Percentiles rank a stretch among this genome's conserved stretches.
Evolutionary conservation across 2,329 filamentous ascomycete species (phyloP).

Genomic region (Aspergillus fijiensis): DNA sequence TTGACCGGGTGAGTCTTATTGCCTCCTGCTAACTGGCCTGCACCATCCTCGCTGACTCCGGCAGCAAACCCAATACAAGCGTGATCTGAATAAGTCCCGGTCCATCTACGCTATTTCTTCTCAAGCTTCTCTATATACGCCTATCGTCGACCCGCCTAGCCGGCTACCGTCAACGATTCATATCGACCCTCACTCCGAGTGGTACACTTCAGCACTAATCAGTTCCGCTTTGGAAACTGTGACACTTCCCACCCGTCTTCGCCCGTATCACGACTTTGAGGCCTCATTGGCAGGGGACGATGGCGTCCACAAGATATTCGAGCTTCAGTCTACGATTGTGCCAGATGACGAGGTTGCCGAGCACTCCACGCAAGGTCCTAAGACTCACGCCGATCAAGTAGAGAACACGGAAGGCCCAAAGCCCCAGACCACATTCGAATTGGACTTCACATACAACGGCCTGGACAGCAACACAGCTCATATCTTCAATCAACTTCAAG

Average conservation of each 20-base stretch:
- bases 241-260: conserved; percentile 68
- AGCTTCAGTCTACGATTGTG: conserved; percentile 66
- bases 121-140: conserved; percentile 74
- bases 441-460: conserved; percentile 41
- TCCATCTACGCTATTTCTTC: conserved; percentile 67
- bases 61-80: conserved; percentile 59
- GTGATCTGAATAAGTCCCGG: conserved; percentile 71
- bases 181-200: conserved; percentile 65
- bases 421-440: conserved; percentile 33
- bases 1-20: conserved; percentile 52
- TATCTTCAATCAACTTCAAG: conserved; percentile 39
- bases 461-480: conserved; percentile 25
- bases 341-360: conserved; percentile 17
- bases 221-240: conserved; percentile 74
- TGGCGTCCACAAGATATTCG: conserved; percentile 77
- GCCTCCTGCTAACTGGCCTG: no score
- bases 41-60: neutral
- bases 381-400: conserved; percentile 2
- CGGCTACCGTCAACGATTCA: conserved; percentile 58
- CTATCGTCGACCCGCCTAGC: conserved; percentile 64
- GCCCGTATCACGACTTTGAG: conserved; percentile 38
- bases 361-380: neutral
- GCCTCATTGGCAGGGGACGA: conserved; percentile 54
- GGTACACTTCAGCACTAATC: conserved; percentile 78
- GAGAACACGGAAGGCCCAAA: conserved; percentile 18